Conservation (phyloP, 2,329 filamentous ascomycete genomes). For the Calonectria henricotiae region DNA sequence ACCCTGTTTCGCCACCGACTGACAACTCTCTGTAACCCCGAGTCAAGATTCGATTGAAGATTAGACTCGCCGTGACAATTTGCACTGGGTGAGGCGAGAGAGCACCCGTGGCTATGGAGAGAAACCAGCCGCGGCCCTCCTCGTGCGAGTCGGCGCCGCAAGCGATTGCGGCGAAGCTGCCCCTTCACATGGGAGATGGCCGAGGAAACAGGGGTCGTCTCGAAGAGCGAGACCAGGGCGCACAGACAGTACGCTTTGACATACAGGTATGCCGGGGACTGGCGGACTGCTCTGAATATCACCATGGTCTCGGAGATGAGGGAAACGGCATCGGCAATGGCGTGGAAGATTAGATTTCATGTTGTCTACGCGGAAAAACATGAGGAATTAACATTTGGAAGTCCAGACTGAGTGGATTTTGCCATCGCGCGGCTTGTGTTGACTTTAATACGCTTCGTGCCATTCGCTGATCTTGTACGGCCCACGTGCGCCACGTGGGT, state of each 20-base stretch:
- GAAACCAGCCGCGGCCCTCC: slow-evolving; percentile 6
- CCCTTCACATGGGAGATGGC: slow-evolving; percentile 28
- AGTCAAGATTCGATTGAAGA: background rate
- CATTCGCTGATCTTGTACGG: slow-evolving; percentile 14
- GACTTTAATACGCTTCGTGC: background rate
- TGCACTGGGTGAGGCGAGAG: background rate
- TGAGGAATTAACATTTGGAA: slow-evolving; percentile 20
- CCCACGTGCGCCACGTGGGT: slow-evolving; percentile 20
- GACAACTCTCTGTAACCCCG: background rate
- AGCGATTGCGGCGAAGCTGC: slow-evolving; percentile 24
- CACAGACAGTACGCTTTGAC: slow-evolving; percentile 48
- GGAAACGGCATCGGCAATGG: no score
- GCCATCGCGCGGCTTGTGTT: slow-evolving; percentile 2
- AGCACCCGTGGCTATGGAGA: background rate
- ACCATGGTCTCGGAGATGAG: slow-evolving; percentile 42
- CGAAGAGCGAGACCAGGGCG: slow-evolving; percentile 45
- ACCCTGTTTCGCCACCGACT: slow-evolving; percentile 44
- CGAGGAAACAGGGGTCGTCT: slow-evolving; percentile 47
- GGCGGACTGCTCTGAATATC: slow-evolving; percentile 44
- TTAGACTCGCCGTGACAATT: background rate
- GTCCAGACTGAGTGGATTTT: slow-evolving; percentile 3
- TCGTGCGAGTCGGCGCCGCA: background rate
- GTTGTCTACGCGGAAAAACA: slow-evolving; percentile 2
- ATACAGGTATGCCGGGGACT: slow-evolving; percentile 49
- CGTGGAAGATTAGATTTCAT: background rate